Percentiles rank a stretch among this genome's conserved stretches.
These are phyloP conservation scores for Aspergillus sp. DNA, from an alignment of 2,329 filamentous ascomycete species.

Conservation along the genomic window DNA sequence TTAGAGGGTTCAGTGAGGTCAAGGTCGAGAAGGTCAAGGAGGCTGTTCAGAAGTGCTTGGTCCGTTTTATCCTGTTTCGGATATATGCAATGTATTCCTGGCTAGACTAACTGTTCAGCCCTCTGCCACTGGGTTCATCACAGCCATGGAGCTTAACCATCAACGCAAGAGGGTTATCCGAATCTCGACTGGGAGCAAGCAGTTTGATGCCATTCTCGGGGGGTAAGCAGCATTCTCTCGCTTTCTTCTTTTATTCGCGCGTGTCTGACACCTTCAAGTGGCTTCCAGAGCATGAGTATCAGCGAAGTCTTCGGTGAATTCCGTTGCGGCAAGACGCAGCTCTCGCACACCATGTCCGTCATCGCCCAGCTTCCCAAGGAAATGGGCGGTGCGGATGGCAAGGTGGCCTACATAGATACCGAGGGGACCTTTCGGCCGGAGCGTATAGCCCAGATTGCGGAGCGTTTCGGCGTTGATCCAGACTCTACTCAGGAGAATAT, in stretches of 20 bases:
- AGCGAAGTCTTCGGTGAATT: slow-evolving; percentile 45
- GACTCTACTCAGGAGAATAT: slow-evolving; percentile 59
- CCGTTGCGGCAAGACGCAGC: slow-evolving; percentile 59
- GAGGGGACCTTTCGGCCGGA: slow-evolving; percentile 61
- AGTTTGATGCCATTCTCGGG: slow-evolving; percentile 56
- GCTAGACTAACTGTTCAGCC: slow-evolving; percentile 36
- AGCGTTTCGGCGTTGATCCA: slow-evolving; percentile 55
- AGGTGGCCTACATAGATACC: slow-evolving; percentile 61
- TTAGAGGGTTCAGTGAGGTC: slow-evolving; percentile 62
- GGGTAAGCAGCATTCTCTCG: slow-evolving; percentile 37
- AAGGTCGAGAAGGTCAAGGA: slow-evolving; percentile 67
- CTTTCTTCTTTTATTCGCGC: neutral
- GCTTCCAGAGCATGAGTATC: slow-evolving; percentile 63
- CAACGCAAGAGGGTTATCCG: slow-evolving; percentile 56
- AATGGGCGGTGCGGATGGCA: slow-evolving; percentile 59
- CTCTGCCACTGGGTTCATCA: slow-evolving; percentile 54
- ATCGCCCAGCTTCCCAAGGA: slow-evolving; percentile 50
- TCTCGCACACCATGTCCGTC: slow-evolving; percentile 61
- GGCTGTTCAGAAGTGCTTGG: slow-evolving; percentile 53
- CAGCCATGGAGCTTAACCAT: slow-evolving; percentile 56
- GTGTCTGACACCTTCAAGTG: slow-evolving; percentile 34
- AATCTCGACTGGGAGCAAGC: slow-evolving; percentile 62
- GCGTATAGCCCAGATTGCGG: slow-evolving; percentile 58
- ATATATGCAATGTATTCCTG: neutral
- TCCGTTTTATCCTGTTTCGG: slow-evolving; percentile 19